Evolutionary conservation across 768 basidiomycete species (phyloP), one percentile per base, ranked within the genome.

Genomic region (Serpula lacrymans): DNA sequence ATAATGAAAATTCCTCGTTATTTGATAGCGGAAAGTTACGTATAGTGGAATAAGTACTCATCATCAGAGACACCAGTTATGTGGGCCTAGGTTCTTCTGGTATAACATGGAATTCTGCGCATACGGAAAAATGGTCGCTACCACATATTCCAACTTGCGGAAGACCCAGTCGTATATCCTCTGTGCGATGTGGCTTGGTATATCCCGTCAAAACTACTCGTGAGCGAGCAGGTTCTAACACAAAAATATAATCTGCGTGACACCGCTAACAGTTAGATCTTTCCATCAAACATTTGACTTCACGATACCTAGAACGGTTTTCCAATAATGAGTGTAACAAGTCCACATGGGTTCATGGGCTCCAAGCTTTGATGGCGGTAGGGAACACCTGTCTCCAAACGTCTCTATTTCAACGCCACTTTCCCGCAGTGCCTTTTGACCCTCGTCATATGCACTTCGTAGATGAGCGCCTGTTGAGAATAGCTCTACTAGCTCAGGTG

Each of bases 171-270:
- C 69, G 72, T 17, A 96, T 69, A 36, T 78, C 72, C 36, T 75
- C 64, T 22, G 71, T 71, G 18, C 50, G 57, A 52, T 82, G 84
- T 11, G 88, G 82, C 20, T 74, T 58, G 8, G 90, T 75, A 20
- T 94, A 64, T 9, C 78, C 71, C 22, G 63, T 55, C 27, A 88
- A 62, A 18, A 53, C 50, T 26, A 69, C 58, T 11, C 42, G 51
- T 34, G 53, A 51, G 28, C 45, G 36, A 32, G 51, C 55, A 3
- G 75, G 65, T 47, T 81, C 74, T 5, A 83, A 49, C 36, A 94
- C 67, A 58, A 96, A 92, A 38, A 98, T 88, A 58, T 97, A 98
- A 68, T 96, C 94, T 94, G 32, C 17, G 21, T n/a, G n/a, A n/a
- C n/a, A n/a, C n/a, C n/a, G n/a, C n/a, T n/a, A n/a, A n/a, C n/a